Base-by-base conservation (phyloP, 1,284 basidiomycete species). In the Apiotrichum brassicae region DNA sequence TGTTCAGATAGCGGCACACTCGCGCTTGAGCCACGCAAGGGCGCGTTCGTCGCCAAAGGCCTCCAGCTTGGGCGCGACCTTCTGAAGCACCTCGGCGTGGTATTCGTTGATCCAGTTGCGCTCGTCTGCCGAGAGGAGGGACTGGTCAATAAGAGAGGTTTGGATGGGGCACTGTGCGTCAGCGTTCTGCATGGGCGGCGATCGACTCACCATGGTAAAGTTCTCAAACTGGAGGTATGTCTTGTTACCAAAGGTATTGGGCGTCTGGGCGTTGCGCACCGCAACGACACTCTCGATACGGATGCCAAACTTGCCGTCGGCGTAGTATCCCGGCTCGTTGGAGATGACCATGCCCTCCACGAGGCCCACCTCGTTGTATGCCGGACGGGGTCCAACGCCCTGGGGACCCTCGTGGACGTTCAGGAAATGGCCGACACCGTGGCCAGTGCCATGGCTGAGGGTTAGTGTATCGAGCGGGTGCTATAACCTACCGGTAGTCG, bases 341-440 rank as follows among this genome's bases (percentile, higher is more conserved):
- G 88, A 90, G 30, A 95, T 77, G 0, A 87, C 88, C 85, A 92
- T 91, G 8, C 90, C 90, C 6, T 81, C 76, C 65, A 86, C 85
- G 45, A 95, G 70, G 2, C 85, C 73, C 0, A 83, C 80, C 37
- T 76, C 82, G 55, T 77, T 75, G 59, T 74, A 77, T 13, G 68
- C 75, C 32, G 87, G 84, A 37, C 88, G 80, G 39, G 81, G 81
- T 20, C 90, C 89, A 49, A 97, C 85, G 2, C 88, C 88, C 34
- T 91, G 88, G 0, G 91, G 91, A 3, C 89, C 89, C 78, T 94
- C 91, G 65, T 97, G 92, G 0, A 97, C 91, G 60, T 93, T 93
- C 43, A 97, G 73, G 74, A 86, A 95, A 58, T 88, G 85, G 0
- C 91, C 92, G 20, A 97, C 86, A 30, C 92, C 92, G 62, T 97